Conservation (phyloP, 306 rosid species). For the Geum urbanum region DNA sequence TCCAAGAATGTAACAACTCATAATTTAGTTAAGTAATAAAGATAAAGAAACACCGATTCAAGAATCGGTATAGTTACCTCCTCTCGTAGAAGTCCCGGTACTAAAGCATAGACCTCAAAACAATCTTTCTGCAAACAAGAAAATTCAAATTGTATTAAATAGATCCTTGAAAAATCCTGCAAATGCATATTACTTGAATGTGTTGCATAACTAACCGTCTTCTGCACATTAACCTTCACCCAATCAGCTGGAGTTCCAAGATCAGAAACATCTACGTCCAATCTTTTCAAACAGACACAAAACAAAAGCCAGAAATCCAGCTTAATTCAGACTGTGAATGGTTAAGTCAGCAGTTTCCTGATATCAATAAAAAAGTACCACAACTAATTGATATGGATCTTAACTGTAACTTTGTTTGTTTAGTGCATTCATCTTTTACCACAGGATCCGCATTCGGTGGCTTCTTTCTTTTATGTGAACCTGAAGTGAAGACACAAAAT, state of each 20-base stretch:
- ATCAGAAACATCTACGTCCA: conserved; percentile 76
- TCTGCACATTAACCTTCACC: conserved; percentile 95
- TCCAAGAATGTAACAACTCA: neutral
- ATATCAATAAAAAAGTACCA: neutral
- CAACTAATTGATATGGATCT: conserved; percentile 29
- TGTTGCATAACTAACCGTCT: conserved; percentile 58
- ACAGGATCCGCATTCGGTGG: conserved; percentile 61
- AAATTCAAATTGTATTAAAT: conserved; percentile 20
- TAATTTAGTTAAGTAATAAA: neutral
- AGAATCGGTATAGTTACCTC: conserved; percentile 52
- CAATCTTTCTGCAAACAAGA: conserved; percentile 77
- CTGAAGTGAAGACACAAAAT: conserved; percentile 40
- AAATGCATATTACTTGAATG: conserved; percentile 14
- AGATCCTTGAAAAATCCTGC: conserved; percentile 1
- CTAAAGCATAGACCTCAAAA: conserved; percentile 93
- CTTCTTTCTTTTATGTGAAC: conserved; percentile 79
- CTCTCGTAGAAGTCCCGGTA: conserved; percentile 97
- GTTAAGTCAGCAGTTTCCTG: conserved; percentile 13
- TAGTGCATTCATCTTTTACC: conserved; percentile 68
- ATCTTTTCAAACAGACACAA: conserved; percentile 42
- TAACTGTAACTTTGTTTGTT: conserved; percentile 86
- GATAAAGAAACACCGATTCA: conserved; percentile 12
- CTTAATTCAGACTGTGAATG: conserved; percentile 11
- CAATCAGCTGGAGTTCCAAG: conserved; percentile 96
- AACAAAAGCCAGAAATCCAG: conserved; percentile 18